Evolutionary conservation across 2,329 filamentous ascomycete species (phyloP).

Genomic region (Diaporthe citrichinensis): DNA sequence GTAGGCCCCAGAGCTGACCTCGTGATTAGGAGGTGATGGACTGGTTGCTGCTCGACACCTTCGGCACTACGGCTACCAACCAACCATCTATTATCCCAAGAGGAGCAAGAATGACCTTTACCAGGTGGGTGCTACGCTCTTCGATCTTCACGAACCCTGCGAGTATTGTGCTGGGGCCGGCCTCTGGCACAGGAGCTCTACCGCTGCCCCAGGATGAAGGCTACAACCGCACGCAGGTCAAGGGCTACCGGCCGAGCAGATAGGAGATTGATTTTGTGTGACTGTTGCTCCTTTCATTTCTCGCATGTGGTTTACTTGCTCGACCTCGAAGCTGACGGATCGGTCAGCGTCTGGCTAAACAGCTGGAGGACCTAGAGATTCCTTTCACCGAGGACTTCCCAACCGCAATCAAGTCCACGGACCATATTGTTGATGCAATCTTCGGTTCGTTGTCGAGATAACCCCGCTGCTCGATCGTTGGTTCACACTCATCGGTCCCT

Average conservation of each 20-base stretch:
- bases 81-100: conserved; percentile 94
- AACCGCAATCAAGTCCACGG: conserved; percentile 73
- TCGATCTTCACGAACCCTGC: not conserved
- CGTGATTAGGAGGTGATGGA: conserved; percentile 85
- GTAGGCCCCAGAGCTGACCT: conserved; percentile 30
- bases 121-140: conserved; percentile 66
- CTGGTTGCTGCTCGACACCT: conserved; percentile 95
- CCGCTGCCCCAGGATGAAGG: not conserved
- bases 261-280: not conserved
- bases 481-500: conserved; percentile 15
- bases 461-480: conserved; percentile 21
- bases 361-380: conserved; percentile 85
- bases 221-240: not conserved
- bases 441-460: conserved; percentile 75
- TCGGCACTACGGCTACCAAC: conserved; percentile 90
- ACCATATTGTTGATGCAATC: conserved; percentile 92
- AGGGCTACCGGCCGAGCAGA: not conserved
- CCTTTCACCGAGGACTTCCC: conserved; percentile 88
- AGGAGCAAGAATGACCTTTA: conserved; percentile 92
- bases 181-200: not conserved
- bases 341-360: conserved; percentile 81
- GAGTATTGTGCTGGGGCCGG: not conserved
- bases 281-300: conserved; percentile 37
- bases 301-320: conserved; percentile 39
- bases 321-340: conserved; percentile 49